Evolutionary conservation across 805 yeast species (phyloP).

Genomic region (Starmera dryadoides): DNA sequence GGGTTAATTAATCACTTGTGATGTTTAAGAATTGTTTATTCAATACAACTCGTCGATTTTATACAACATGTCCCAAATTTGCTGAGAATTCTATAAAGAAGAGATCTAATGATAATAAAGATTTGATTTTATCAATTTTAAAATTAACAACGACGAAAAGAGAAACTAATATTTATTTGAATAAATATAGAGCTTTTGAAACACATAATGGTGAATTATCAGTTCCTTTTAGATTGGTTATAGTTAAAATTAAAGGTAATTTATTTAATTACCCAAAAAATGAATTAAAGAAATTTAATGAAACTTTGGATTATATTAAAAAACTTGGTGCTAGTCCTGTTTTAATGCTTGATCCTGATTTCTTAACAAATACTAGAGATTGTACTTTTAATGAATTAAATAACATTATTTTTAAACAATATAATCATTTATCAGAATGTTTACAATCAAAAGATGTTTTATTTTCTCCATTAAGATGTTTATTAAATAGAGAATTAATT

Average conservation of each 20-base stretch:
- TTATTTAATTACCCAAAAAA: conserved; percentile 8
- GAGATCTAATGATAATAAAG: conserved; percentile 41
- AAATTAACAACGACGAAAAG: conserved; percentile 90
- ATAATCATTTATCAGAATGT: conserved; percentile 7
- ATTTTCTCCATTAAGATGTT: conserved; percentile 13
- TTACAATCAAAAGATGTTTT: conserved; percentile 2
- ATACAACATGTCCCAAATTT: too few species aligned
- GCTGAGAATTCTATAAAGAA: conserved; percentile 10
- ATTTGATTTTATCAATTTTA: conserved; percentile 74
- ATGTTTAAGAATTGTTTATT: too few species aligned
- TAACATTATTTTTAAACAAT: conserved; percentile 14
- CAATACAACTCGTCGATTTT: too few species aligned
- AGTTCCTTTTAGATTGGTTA: conserved; percentile 20
- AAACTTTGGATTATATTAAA: conserved; percentile 15
- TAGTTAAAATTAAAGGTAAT: conserved; percentile 22
- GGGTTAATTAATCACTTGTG: too few species aligned
- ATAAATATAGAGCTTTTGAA: conserved; percentile 53
- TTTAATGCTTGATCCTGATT: conserved; percentile 17
- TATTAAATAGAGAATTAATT: not conserved
- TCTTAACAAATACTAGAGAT: conserved; percentile 13
- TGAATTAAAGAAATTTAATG: conserved; percentile 8
- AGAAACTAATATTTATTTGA: conserved; percentile 77
- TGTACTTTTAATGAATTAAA: conserved; percentile 9
- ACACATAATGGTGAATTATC: conserved; percentile 19
- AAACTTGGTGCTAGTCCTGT: conserved; percentile 16